Percentiles rank a stretch among this genome's conserved stretches.
These are phyloP conservation scores for Aureobasidium sp. DNA, from an alignment of 2,329 filamentous ascomycete genomes.

Conservation along the genomic window DNA sequence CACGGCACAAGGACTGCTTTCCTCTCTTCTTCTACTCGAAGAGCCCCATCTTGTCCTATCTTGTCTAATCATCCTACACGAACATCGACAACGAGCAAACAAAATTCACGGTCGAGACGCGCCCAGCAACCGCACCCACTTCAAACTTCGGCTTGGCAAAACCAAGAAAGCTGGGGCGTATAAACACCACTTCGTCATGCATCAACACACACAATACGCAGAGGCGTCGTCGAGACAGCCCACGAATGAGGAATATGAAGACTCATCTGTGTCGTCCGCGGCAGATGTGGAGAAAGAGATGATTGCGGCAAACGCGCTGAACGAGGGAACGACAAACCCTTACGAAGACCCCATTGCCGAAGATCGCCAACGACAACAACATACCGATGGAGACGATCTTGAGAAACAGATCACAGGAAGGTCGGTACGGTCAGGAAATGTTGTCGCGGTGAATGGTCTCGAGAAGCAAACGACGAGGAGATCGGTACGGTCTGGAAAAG, in stretches of 20 bases:
- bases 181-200: background rate
- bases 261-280: background rate
- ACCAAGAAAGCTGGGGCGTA: background rate
- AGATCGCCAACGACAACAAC: background rate
- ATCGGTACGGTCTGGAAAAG: conserved; percentile 18
- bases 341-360: background rate
- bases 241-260: conserved; percentile 1
- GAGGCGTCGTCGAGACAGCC: background rate
- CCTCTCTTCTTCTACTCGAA: background rate
- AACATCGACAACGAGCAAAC: background rate
- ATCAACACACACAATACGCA: background rate
- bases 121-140: background rate
- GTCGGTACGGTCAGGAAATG: no score
- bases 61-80: background rate
- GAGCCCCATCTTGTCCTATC: background rate
- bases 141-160: background rate
- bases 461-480: background rate
- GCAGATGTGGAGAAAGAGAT: conserved; percentile 2
- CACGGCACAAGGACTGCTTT: background rate
- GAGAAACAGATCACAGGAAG: background rate
- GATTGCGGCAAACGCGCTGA: background rate
- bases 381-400: conserved; percentile 1
- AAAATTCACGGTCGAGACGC: background rate
- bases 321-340: background rate
- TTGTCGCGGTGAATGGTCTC: no score